Evolutionary conservation across 192 early-diverging fungal species (phyloP), one percentile per base, ranked within the genome.

Genomic region (Coemansia sp.): DNA sequence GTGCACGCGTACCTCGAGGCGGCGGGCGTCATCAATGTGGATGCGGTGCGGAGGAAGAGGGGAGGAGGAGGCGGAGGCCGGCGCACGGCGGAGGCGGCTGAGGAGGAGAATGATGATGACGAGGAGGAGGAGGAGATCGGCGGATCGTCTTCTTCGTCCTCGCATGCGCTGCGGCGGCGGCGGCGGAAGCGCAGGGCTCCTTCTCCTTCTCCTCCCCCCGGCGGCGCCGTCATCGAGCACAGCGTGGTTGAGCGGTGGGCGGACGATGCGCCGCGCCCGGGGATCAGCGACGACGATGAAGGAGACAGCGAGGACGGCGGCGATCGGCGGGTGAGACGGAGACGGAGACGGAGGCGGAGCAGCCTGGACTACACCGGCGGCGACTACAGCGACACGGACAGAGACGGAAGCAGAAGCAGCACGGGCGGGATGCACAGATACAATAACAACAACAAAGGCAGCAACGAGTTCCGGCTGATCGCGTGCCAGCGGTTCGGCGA

Each of bases 1-100:
- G 89, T 98, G 39, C 94, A 96, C 69, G 63, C 85, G 16, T 98
- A 91, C 79, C 79, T 98, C 21, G 95, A 98, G 65, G 70, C 62
- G 11, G 76, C 89, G 32, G 89, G 89, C 9, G 87, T 85, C 7
- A 96, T 98, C 73, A 98, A 98, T 72, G 72, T 85, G 8, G 89
- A 87, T 52, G 87, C 87, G 9, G 72, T 43, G 32, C 64, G 59
- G 50, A 0, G 50, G 4, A 38, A 26, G 11, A n/a, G n/a, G n/a
- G n/a, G 26, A 3, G 3, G 26, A 3, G 3, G 26, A 3, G 3
- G 26, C 0, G 26, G 26, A 26, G 26, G 26, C 26, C 47, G 47
- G 47, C 47, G 47, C 42, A 7, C 0, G 44, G 3, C 1, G 61
- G n/a, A 4, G 61, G 26, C 26, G 3, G 26, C 26, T 26, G 26